Conservation (phyloP, 352 stramenopile genomes). For the Phytopythium delawarense region DNA sequence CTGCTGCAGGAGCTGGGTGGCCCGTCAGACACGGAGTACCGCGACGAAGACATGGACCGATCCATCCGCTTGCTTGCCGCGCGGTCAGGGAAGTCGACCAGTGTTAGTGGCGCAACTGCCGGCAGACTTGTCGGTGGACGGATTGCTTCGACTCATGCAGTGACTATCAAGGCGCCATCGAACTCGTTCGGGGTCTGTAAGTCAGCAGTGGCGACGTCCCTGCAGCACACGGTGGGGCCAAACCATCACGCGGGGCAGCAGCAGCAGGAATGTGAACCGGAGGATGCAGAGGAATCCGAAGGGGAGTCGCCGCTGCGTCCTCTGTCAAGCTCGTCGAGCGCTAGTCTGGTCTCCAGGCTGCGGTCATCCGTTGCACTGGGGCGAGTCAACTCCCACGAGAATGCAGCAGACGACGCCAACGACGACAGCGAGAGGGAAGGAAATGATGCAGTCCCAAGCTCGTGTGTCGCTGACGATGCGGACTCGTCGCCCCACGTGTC, state of each 20-base stretch:
- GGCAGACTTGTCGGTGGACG: background rate
- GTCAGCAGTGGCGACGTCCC: background rate
- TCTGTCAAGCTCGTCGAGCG: slow-evolving; percentile 13
- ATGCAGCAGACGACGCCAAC: slow-evolving; percentile 6
- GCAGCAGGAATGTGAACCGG: background rate
- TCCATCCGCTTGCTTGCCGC: slow-evolving; percentile 2
- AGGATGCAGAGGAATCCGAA: background rate
- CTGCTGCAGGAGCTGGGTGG: slow-evolving; percentile 73
- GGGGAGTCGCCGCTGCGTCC: slow-evolving; percentile 5
- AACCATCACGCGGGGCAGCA: background rate
- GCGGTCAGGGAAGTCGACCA: background rate
- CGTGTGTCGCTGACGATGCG: background rate
- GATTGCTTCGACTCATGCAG: background rate
- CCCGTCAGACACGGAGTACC: slow-evolving; percentile 39
- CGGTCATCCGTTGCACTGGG: slow-evolving; percentile 42
- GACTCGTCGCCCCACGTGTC: slow-evolving; percentile 2
- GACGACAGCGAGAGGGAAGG: slow-evolving; percentile 4
- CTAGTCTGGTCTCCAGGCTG: slow-evolving; percentile 50
- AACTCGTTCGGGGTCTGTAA: background rate
- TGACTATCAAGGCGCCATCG: background rate
- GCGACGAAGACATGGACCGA: slow-evolving; percentile 14
- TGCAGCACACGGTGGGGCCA: background rate
- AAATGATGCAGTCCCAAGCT: background rate
- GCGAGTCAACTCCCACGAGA: slow-evolving; percentile 14
- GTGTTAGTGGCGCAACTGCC: background rate